phyloP scores from a whole-genome alignment of 75 land plant genomes.

The Isoetes taiwanensis region DNA sequence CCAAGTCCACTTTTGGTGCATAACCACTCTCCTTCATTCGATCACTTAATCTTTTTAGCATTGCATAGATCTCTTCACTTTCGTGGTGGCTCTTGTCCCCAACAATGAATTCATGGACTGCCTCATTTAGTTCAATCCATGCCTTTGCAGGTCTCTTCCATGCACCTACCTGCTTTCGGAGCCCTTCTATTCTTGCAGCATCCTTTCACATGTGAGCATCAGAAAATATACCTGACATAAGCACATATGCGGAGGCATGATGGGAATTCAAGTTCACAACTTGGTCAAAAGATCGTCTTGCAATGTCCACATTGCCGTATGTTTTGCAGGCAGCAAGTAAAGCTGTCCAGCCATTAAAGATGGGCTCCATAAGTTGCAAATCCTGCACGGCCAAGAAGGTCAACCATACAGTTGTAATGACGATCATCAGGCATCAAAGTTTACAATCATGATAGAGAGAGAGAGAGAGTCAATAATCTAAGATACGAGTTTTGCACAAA shows the following conservation, averaged over 20 bases:
- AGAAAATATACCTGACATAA: slow-evolving; percentile 45
- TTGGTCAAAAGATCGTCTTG: slow-evolving; percentile 31
- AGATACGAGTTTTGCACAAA: no score
- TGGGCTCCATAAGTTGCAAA: no score
- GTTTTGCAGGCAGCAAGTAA: slow-evolving; percentile 47
- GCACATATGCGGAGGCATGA: slow-evolving; percentile 46
- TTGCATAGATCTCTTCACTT: slow-evolving; percentile 32
- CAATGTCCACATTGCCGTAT: slow-evolving; percentile 37
- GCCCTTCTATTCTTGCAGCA: slow-evolving; percentile 23
- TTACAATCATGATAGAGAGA: no score
- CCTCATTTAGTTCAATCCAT: slow-evolving; percentile 47
- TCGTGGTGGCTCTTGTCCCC: slow-evolving; percentile 40
- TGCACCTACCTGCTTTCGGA: slow-evolving; percentile 42
- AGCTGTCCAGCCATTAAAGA: no score
- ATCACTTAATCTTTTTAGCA: slow-evolving; percentile 25
- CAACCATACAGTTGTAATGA: no score
- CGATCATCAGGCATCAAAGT: no score
- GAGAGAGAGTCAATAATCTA: no score
- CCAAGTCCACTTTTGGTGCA: slow-evolving; percentile 21
- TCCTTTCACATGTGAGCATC: slow-evolving; percentile 26
- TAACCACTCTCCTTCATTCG: slow-evolving; percentile 33
- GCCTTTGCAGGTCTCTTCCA: slow-evolving; percentile 47
- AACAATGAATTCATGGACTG: slow-evolving; percentile 50
- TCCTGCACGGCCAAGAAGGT: no score
- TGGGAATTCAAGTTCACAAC: slow-evolving; percentile 46